Percentiles rank a stretch among this genome's conserved stretches.
Conservation (phyloP, 495 filamentous ascomycete genomes). For the Glarea lozoyensis region DNA sequence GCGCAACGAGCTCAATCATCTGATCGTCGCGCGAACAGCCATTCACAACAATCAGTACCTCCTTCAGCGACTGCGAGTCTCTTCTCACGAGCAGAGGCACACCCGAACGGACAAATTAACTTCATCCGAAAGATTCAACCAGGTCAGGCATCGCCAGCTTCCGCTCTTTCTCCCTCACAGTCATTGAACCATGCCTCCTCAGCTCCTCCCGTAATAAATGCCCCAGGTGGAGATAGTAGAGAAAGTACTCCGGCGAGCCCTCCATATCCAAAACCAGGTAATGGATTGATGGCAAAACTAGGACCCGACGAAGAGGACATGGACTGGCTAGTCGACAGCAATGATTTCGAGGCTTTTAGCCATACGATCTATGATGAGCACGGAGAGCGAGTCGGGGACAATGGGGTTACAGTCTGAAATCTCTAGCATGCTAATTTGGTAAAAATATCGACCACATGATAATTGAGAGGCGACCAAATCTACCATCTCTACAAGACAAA, state of each 20-base stretch:
- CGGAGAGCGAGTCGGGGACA: conserved; percentile 11
- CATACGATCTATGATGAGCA: conserved; percentile 33
- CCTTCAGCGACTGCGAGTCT: conserved; percentile 26
- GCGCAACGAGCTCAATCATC: conserved; percentile 25
- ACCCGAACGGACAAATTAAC: conserved; percentile 27
- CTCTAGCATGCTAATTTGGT: no score
- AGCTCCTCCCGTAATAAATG: conserved; percentile 8
- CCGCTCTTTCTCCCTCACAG: conserved; percentile 7
- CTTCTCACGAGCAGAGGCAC: conserved; percentile 29
- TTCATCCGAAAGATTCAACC: conserved; percentile 29
- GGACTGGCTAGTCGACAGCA: conserved; percentile 34
- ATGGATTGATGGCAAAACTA: conserved; percentile 38
- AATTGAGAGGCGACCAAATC: no score
- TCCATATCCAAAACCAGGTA: conserved; percentile 59
- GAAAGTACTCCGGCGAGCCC: conserved; percentile 36
- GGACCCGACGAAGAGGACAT: conserved; percentile 36
- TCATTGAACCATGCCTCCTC: conserved; percentile 6
- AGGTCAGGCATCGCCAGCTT: conserved; percentile 11
- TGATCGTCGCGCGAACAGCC: conserved; percentile 37
- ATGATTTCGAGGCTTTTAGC: conserved; percentile 46
- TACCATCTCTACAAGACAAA: no score
- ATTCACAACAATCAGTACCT: conserved; percentile 24
- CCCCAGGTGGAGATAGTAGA: conserved; percentile 13
- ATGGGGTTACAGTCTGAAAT: no score
- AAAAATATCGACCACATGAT: no score